phyloP scores from a whole-genome alignment of 139 green algal genomes.

The Volvox africanus region DNA sequence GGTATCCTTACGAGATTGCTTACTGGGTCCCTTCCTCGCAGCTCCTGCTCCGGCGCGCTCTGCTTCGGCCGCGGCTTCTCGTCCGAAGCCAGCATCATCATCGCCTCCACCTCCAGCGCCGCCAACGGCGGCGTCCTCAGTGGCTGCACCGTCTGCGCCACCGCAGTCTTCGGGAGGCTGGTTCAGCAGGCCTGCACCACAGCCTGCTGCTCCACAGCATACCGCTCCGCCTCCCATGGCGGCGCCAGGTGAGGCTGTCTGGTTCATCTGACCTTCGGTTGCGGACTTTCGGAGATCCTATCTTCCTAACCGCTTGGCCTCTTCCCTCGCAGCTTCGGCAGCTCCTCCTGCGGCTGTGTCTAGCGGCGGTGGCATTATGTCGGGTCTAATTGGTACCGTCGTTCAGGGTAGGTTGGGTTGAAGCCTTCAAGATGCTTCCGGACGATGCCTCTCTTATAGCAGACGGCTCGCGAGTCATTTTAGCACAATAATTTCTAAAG shows the following conservation, averaged over 20 bases:
- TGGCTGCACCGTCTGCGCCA: conserved; percentile 2
- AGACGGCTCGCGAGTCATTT: too few relatives aligned
- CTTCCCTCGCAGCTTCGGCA: conserved; percentile 38
- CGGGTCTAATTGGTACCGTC: conserved; percentile 84
- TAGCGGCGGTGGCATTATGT: conserved; percentile 84
- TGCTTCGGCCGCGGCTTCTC: conserved; percentile 43
- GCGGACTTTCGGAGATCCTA: conserved; percentile 20
- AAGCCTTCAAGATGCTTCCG: not conserved
- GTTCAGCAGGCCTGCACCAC: conserved; percentile 44
- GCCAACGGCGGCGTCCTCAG: not conserved
- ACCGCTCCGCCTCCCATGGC: conserved; percentile 42
- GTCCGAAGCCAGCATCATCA: conserved; percentile 47
- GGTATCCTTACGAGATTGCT: not conserved
- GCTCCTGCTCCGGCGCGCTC: conserved; percentile 40
- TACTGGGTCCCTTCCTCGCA: not conserved
- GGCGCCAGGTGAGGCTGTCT: conserved; percentile 26
- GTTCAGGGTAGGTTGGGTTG: conserved; percentile 66
- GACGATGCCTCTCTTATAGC: not conserved
- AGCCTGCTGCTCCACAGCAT: conserved; percentile 27
- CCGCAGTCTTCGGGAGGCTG: conserved; percentile 41
- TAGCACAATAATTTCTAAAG: too few relatives aligned
- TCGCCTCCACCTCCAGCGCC: conserved; percentile 23
- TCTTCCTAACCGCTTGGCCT: not conserved
- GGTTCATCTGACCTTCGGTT: not conserved
- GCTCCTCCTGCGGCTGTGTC: conserved; percentile 47